Percentiles rank a stretch among this genome's conserved stretches.
These are phyloP conservation scores for Ophiostoma tasmaniense DNA, from an alignment of 2,329 filamentous ascomycete species.

Conservation along the genomic window DNA sequence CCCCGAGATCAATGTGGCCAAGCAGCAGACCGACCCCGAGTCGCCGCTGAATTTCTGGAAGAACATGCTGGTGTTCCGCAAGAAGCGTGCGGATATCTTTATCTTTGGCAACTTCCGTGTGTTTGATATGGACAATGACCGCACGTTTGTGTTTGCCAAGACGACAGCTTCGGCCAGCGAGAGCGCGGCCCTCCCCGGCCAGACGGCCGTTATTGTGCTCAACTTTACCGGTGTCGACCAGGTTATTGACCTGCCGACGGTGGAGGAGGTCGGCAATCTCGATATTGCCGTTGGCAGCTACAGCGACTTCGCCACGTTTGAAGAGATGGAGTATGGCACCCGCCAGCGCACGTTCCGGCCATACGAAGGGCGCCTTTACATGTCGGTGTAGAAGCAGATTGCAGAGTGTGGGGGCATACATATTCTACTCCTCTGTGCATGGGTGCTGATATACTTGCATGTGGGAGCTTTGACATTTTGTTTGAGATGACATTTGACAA, in stretches of 20 bases:
- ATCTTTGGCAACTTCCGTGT: constrained; percentile 52
- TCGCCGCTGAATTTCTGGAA: constrained; percentile 56
- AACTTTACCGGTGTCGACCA: constrained; percentile 37
- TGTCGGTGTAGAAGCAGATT: constrained; percentile 15
- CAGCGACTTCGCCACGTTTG: constrained; percentile 21
- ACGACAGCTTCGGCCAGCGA: constrained; percentile 17
- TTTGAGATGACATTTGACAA: not conserved
- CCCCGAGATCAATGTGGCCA: constrained; percentile 44
- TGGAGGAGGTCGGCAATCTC: constrained; percentile 18
- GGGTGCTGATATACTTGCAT: not conserved
- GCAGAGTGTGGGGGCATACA: not conserved
- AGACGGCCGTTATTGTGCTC: constrained; percentile 29
- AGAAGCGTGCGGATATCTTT: constrained; percentile 48
- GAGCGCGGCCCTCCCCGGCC: constrained; percentile 6
- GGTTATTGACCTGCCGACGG: constrained; percentile 23
- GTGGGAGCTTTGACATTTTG: not conserved
- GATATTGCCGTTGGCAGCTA: constrained; percentile 28
- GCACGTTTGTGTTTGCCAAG: constrained; percentile 40
- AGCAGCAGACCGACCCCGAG: constrained; percentile 35
- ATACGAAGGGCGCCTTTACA: constrained; percentile 31
- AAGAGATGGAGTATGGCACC: constrained; percentile 10
- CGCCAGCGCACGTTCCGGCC: constrained; percentile 24
- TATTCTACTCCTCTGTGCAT: not conserved
- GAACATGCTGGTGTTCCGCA: constrained; percentile 44
- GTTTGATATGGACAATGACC: constrained; percentile 38